Conservation (phyloP, 2,329 filamentous ascomycete species). For the Zasmidium angulare region DNA sequence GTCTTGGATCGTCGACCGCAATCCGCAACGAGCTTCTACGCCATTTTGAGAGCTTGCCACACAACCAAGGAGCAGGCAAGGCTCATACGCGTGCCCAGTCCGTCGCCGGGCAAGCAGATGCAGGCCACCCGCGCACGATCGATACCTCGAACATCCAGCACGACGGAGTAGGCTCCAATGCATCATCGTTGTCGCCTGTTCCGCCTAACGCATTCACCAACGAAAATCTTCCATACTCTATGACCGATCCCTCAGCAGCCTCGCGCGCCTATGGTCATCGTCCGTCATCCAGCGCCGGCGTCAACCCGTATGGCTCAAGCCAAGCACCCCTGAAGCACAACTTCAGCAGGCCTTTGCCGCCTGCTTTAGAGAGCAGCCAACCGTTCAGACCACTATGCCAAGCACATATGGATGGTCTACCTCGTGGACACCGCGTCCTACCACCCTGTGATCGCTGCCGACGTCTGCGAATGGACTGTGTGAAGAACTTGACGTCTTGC, state of each 20-base stretch:
- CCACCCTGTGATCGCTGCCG: conserved; percentile 84
- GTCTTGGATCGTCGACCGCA: conserved; percentile 48
- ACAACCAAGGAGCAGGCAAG: conserved; percentile 42
- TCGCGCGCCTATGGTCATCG: conserved; percentile 19
- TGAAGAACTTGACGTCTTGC: conserved; percentile 84
- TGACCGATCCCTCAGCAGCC: conserved; percentile 12
- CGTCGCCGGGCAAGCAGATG: conserved; percentile 9
- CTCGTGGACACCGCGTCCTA: conserved; percentile 71
- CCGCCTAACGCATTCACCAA: conserved; percentile 23
- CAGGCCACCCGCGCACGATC: conserved; percentile 4
- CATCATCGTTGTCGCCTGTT: conserved; percentile 33
- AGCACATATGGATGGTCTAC: conserved; percentile 70
- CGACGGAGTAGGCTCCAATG: conserved; percentile 22
- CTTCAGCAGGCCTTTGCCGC: conserved; percentile 38
- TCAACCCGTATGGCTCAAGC: conserved; percentile 15
- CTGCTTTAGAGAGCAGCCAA: conserved; percentile 36
- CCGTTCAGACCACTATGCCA: conserved; percentile 39
- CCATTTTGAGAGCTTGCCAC: conserved; percentile 62
- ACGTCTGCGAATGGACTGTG: conserved; percentile 74
- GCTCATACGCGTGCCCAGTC: conserved; percentile 27
- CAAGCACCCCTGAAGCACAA: conserved; percentile 35
- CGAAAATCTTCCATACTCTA: conserved; percentile 26
- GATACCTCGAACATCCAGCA: conserved; percentile 9
- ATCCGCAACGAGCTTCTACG: conserved; percentile 61
- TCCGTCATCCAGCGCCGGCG: conserved; percentile 26